Evolutionary conservation across 345 rosid species (phyloP).

Genomic region (Dimocarpus longan): DNA sequence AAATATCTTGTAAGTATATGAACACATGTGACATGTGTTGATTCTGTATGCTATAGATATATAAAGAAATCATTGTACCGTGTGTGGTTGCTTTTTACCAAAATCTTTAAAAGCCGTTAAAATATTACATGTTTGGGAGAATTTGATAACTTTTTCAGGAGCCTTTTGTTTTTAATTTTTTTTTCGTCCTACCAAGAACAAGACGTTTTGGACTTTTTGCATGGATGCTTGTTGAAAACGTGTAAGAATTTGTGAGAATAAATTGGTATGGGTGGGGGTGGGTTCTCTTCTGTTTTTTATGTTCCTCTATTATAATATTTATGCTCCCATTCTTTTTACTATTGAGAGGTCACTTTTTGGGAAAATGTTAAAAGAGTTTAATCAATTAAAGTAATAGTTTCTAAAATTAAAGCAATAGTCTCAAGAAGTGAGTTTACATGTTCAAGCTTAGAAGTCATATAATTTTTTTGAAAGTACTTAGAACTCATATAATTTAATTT

Average conservation of each 20-base stretch:
- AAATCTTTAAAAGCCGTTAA: neutral
- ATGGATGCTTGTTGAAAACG: conserved; percentile 1
- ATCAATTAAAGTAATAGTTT: no score
- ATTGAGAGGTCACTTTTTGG: no score
- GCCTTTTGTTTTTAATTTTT: neutral
- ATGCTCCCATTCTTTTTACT: neutral
- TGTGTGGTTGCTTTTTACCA: conserved; percentile 6
- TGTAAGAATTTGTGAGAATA: neutral
- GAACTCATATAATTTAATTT: no score
- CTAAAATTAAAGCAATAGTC: no score
- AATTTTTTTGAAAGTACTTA: no score
- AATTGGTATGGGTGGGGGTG: neutral
- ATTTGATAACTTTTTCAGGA: neutral
- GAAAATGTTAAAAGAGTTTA: neutral
- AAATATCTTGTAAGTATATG: no score
- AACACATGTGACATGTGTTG: no score
- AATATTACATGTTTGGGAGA: neutral
- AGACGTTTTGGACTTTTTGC: neutral
- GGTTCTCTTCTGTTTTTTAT: neutral
- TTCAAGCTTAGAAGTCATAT: no score
- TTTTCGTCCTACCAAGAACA: conserved; percentile 14
- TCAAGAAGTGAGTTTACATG: neutral
- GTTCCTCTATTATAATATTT: neutral
- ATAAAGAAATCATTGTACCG: conserved; percentile 3
- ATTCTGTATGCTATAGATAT: neutral